Evolutionary conservation across 2,329 filamentous ascomycete species (phyloP), one percentile per base, ranked within the genome.

Genomic region (Colletotrichum gigasporum): DNA sequence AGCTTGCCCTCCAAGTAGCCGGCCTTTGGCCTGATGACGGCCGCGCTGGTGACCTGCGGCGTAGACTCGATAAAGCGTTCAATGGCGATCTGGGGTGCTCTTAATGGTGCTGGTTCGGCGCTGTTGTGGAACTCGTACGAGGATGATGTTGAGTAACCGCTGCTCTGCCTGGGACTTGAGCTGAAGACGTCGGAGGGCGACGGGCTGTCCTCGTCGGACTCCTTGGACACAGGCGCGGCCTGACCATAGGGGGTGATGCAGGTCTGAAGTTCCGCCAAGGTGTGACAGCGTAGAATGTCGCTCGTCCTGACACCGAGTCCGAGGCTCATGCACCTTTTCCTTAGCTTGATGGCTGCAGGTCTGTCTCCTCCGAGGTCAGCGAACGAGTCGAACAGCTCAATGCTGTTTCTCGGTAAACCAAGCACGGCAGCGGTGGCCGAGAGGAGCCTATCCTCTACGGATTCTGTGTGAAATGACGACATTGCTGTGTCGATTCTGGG

Each of bases 1-100:
- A 81, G 72, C 64, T 81, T 82, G 12, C 80, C 82, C 65, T 86
- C 83, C 47, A 86, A 80, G 12, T 80, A 76, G 8, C 83, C 83
- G 9, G 83, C 83, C 60, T 78, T 81, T 16, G 83, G 83, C 28
- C 74, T 78, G 20, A 85, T 74, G 12, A 84, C 72, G 41, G 76
- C 79, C 12, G 80, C 78, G 63, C 73, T 77, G 24, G 74, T 77
- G 12, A 85, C 76, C 18, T 76, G 74, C 22, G 72, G 75, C 26
- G 78, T 79, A 16, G 76, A 75, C 32, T 72, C 75, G 2, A 84
- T 70, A 11, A 81, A 73, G 9, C 41, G 44, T 26, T 67, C 64
- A 14, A 63, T 63, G 26, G 37, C 24, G 2, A 34, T 14, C n/a
- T 63, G 24, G 12, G 63, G 52, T 35, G 57, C 16, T 22, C 41